These are phyloP conservation scores for Cyclocybe cylindracea DNA, from an alignment of 768 basidiomycete genomes.

Conservation along the genomic window DNA sequence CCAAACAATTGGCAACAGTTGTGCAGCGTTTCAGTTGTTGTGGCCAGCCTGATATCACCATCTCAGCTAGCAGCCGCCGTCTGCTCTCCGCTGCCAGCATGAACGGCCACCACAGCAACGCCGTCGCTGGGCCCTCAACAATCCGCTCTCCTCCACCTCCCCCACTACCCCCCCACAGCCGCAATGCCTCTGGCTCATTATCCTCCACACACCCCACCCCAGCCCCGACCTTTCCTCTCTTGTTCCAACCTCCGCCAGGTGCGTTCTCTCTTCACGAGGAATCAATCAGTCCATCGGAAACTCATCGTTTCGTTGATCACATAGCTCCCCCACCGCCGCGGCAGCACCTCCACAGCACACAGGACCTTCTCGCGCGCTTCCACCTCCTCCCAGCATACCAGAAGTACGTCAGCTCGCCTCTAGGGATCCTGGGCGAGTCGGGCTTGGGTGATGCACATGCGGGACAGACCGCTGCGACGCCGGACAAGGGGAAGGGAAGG, in stretches of 20 bases:
- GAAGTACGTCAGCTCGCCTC: conserved; percentile 68
- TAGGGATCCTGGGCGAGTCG: conserved; percentile 22
- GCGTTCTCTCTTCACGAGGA: conserved; percentile 12
- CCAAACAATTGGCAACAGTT: conserved; percentile 13
- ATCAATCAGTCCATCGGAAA: not conserved
- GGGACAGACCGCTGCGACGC: conserved; percentile 16
- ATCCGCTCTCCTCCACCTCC: conserved; percentile 25
- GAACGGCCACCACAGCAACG: conserved; percentile 48
- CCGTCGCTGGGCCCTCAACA: conserved; percentile 65
- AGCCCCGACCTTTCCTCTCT: conserved; percentile 14
- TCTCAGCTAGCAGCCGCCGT: no score
- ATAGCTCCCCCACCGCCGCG: conserved; percentile 39
- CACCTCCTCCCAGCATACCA: conserved; percentile 75
- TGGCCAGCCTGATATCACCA: not conserved
- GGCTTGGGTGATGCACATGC: conserved; percentile 1
- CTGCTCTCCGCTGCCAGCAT: conserved; percentile 22
- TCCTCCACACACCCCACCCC: conserved; percentile 27
- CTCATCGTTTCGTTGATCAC: not conserved
- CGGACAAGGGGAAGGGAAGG: conserved; percentile 55
- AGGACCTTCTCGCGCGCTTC: conserved; percentile 77
- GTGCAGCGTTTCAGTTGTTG: conserved; percentile 21
- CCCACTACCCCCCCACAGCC: conserved; percentile 30
- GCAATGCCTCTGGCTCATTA: conserved; percentile 15
- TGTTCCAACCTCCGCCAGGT: conserved; percentile 44
- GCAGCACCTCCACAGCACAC: conserved; percentile 67